A percentile compares a stretch with the other conserved stretches of the same genome.
Conservation (phyloP, 257 asterid species). For the Petunia axillaris region DNA sequence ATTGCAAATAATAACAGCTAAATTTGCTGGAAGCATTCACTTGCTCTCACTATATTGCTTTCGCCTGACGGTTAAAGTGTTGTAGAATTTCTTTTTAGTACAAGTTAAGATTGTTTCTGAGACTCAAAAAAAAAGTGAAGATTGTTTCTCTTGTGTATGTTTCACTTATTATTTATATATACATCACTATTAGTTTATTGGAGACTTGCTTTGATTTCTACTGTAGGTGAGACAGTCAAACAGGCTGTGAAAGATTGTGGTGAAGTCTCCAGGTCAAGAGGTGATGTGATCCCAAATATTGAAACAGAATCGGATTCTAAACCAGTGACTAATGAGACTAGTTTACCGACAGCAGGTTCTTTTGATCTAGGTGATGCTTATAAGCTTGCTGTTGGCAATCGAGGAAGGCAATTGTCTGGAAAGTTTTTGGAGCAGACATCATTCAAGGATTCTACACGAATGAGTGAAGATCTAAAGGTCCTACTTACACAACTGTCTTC, state of each 20-base stretch:
- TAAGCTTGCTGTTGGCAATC: constrained; percentile 64
- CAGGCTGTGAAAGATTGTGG: constrained; percentile 31
- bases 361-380: constrained; percentile 87
- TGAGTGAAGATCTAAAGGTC: constrained; percentile 77
- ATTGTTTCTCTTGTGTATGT: not conserved
- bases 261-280: constrained; percentile 40
- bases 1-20: not conserved
- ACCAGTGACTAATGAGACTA: constrained; percentile 40
- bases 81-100: not conserved
- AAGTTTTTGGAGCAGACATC: constrained; percentile 77
- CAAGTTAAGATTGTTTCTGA: too few relatives aligned
- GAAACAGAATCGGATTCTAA: constrained; percentile 46
- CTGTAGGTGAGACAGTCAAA: constrained; percentile 31
- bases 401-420: constrained; percentile 75
- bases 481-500: constrained; percentile 72
- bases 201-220: constrained; percentile 38
- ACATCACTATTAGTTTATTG: constrained; percentile 23
- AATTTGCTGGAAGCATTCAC: too few relatives aligned
- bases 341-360: constrained; percentile 42
- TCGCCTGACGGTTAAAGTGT: not conserved
- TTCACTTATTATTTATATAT: not conserved
- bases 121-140: not conserved
- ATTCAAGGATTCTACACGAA: constrained; percentile 64
- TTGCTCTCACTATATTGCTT: too few relatives aligned
- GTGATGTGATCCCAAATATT: constrained; percentile 32